Evolutionary conservation across 2,329 filamentous ascomycete species (phyloP), one percentile per base, ranked within the genome.

Genomic region (Aulographum hederae): DNA sequence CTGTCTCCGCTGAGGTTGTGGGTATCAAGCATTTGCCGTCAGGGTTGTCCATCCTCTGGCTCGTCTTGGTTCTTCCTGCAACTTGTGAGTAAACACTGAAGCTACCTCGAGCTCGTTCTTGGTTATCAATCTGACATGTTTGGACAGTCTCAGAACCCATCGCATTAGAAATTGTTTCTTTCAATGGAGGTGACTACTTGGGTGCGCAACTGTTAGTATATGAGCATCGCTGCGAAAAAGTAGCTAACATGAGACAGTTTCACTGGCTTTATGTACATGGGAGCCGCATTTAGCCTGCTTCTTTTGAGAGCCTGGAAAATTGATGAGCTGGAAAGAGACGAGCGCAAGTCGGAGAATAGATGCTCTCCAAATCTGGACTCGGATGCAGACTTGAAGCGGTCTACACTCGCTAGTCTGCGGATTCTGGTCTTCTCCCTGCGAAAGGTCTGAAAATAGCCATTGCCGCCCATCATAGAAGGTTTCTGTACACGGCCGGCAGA

Each of bases 1-100:
- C 79, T 0, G 69, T 85, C 5, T 67, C 67, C 4, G 75, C 75
- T 3, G 79, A 86, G 50, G 69, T 86, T 1, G 69, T 85, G 18
- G 78, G 78, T 0, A 49, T 86, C 4, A 64, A 65, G 35, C 55
- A 77, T 26, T 60, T 85, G 2, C 75, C 79, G 1, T 69, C 74
- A 10, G 70, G 68, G 41, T 52, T 86, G 25, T 78, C 70, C 32
- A 60, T 86, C 13, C 65, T 72, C 14, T 86, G 79, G 32, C 45
- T 85, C 17, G 59, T 72, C 4, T 61, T 86, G 12, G 68, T 76
- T 4, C 47, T 82, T 6, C 80, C 79, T 1, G 68, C 69, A 10
- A 80, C n/a, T n/a, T n/a, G n/a, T 75, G 0, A 82, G 53, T 56
- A 39, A 45, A 53, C 46, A n/a, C n/a, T 32, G 11, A n/a, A 4